A percentile compares a stretch with the other conserved stretches of the same genome.
These are phyloP conservation scores for Penicillium macrosclerotiorum DNA, from an alignment of 495 filamentous ascomycete species.

Conservation along the genomic window DNA sequence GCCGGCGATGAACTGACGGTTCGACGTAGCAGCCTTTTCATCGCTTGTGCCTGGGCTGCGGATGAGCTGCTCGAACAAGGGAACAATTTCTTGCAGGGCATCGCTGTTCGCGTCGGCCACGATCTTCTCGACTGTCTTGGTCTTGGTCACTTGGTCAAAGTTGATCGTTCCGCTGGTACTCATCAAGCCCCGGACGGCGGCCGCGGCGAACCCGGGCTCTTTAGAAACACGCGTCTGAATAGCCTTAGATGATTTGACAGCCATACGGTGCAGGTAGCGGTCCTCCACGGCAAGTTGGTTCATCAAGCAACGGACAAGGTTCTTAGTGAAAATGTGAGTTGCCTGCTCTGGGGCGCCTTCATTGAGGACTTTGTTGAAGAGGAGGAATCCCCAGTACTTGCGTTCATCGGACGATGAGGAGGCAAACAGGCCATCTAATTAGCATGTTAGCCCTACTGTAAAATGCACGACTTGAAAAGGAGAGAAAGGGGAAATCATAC, in stretches of 20 bases:
- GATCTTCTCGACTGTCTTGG: conserved; percentile 80
- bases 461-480: neutral
- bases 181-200: conserved; percentile 63
- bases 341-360: conserved; percentile 46
- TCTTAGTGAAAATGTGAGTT: conserved; percentile 68
- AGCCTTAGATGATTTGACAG: conserved; percentile 66
- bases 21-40: conserved; percentile 43
- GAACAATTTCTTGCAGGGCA: conserved; percentile 40
- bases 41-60: conserved; percentile 38
- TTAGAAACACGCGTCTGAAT: conserved; percentile 65
- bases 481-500: conserved; percentile 45
- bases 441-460: too few species aligned
- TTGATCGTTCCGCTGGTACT: conserved; percentile 66
- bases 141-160: conserved; percentile 85
- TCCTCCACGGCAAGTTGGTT: conserved; percentile 85
- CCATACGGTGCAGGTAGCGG: conserved; percentile 79
- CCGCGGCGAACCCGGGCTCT: conserved; percentile 57
- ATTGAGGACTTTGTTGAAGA: conserved; percentile 71
- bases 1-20: conserved; percentile 48
- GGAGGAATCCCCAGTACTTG: conserved; percentile 86
- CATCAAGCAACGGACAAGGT: conserved; percentile 77
- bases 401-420: conserved; percentile 77
- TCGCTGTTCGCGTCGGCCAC: conserved; percentile 58
- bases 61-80: conserved; percentile 41
- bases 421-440: conserved; percentile 74